These are phyloP conservation scores for Agapanthus africanus DNA, from an alignment of 106 monocot genomes.

Conservation along the genomic window DNA sequence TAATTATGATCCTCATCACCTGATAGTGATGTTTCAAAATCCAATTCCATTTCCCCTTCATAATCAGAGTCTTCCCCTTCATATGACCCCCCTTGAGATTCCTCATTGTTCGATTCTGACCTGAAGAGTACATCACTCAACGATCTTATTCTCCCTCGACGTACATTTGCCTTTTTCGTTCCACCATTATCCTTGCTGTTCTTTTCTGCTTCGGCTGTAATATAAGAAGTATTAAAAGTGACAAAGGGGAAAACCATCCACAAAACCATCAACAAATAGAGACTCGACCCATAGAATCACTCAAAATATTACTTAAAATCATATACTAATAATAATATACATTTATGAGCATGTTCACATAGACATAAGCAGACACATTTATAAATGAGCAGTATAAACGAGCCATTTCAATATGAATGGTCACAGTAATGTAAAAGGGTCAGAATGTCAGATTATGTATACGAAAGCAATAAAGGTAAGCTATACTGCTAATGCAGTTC, in stretches of 20 bases:
- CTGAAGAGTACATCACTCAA: slow-evolving; percentile 52
- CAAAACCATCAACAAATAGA: neutral
- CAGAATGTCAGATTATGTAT: too few relatives aligned
- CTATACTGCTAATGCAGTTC: too few relatives aligned
- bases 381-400: too few relatives aligned
- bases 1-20: slow-evolving; percentile 49
- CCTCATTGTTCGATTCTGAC: slow-evolving; percentile 34
- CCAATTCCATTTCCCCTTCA: slow-evolving; percentile 94
- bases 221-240: neutral
- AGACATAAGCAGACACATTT: too few relatives aligned
- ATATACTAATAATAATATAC: too few relatives aligned
- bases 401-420: too few relatives aligned
- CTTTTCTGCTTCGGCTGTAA: slow-evolving; percentile 61
- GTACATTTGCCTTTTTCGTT: slow-evolving; percentile 15
- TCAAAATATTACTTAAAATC: neutral
- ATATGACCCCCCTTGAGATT: slow-evolving; percentile 33
- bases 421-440: too few relatives aligned
- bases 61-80: slow-evolving; percentile 80
- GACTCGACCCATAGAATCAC: neutral
- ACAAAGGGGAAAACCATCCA: neutral
- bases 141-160: slow-evolving; percentile 36
- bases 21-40: slow-evolving; percentile 80
- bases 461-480: too few relatives aligned
- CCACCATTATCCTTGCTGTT: slow-evolving; percentile 45
- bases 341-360: too few relatives aligned